Evolutionary conservation across 148 eudicot species (phyloP).

Genomic region (Heliosperma pusillum): DNA sequence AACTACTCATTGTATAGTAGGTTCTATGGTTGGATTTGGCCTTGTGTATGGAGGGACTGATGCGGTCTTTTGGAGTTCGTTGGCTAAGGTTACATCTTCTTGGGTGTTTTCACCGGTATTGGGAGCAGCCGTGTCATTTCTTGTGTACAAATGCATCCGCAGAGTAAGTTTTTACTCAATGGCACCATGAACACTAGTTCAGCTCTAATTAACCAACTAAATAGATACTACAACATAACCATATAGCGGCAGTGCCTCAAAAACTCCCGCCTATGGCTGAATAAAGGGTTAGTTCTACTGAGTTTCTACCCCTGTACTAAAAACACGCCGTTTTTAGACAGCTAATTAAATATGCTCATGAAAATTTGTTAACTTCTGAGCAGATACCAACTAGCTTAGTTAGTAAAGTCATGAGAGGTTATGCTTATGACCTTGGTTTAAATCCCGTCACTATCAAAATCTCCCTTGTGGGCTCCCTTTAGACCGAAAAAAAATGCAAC

Average conservation of each 20-base stretch:
- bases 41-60: constrained; percentile 83
- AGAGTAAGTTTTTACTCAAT: constrained; percentile 54
- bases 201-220: background rate
- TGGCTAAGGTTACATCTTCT: constrained; percentile 92
- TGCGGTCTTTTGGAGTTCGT: constrained; percentile 95
- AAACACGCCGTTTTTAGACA: background rate
- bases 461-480: too few relatives aligned
- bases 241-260: background rate
- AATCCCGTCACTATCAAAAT: too few relatives aligned
- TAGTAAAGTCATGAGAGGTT: too few relatives aligned
- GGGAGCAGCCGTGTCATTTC: constrained; percentile 79
- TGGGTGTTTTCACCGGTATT: constrained; percentile 90
- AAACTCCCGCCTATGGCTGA: background rate
- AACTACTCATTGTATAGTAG: constrained; percentile 96
- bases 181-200: background rate
- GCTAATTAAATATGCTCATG: background rate
- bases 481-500: too few relatives aligned
- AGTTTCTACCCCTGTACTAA: too few relatives aligned
- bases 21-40: constrained; percentile 98
- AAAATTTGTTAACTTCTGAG: too few relatives aligned
- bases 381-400: too few relatives aligned
- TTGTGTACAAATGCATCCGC: constrained; percentile 96
- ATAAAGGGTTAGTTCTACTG: too few relatives aligned
- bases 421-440: too few relatives aligned
- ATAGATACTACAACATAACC: background rate